Conservation (phyloP, 441 rosid genomes). For the Cnidoscolus chayamansa region DNA sequence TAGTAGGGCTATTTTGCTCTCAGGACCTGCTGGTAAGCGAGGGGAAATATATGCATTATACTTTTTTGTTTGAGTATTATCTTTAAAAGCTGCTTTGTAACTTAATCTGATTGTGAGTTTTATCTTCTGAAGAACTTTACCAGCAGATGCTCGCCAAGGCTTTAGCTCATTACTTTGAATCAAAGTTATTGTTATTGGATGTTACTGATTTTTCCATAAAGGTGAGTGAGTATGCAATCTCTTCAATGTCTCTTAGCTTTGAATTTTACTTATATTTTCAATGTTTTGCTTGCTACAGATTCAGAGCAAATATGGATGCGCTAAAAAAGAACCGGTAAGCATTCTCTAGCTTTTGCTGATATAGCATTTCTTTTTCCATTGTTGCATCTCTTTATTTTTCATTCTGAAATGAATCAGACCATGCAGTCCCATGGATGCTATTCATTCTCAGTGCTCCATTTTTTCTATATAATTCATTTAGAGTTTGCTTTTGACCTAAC, state of each 20-base stretch:
- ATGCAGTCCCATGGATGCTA: not conserved
- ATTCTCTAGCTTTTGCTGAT: conserved; percentile 14
- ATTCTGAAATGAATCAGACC: not conserved
- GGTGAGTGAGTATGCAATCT: conserved; percentile 39
- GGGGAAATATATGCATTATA: conserved; percentile 1
- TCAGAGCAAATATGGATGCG: conserved; percentile 80
- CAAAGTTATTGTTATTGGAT: conserved; percentile 79
- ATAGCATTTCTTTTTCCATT: not conserved
- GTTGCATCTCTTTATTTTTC: not conserved
- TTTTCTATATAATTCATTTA: too few relatives aligned
- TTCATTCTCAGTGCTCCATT: not conserved
- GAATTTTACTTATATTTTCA: conserved; percentile 20
- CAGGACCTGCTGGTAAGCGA: conserved; percentile 79
- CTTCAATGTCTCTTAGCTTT: conserved; percentile 10
- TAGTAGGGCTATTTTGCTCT: conserved; percentile 77
- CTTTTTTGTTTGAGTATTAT: conserved; percentile 9
- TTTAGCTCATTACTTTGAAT: conserved; percentile 67
- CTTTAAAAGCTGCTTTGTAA: not conserved
- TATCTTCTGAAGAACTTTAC: conserved; percentile 60
- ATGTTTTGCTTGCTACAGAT: conserved; percentile 45
- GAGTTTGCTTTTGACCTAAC: not conserved
- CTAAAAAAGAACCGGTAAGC: conserved; percentile 64
- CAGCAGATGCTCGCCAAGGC: conserved; percentile 97
- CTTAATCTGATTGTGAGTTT: conserved; percentile 17
- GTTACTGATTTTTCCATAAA: conserved; percentile 69